Conservation (phyloP, 2,329 filamentous ascomycete genomes). For the Botrytis porri region DNA sequence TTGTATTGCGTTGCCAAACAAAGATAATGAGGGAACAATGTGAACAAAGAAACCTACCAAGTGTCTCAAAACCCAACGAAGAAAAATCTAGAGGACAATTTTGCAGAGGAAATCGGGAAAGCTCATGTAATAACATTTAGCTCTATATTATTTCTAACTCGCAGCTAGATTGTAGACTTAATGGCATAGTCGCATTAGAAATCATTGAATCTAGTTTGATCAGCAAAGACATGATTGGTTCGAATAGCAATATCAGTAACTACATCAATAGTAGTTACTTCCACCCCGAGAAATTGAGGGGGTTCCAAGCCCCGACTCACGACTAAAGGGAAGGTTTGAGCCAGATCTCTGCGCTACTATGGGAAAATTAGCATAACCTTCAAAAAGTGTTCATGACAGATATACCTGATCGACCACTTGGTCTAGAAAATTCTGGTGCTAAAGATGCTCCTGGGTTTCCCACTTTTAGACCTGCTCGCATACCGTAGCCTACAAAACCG, state of each 20-base stretch:
- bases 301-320: conserved; percentile 24
- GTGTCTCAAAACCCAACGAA: neutral
- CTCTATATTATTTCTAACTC: neutral
- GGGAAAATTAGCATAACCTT: neutral
- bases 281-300: conserved; percentile 18
- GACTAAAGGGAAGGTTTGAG: conserved; percentile 22
- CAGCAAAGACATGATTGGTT: neutral
- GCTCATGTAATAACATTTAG: neutral
- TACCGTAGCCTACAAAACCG: conserved; percentile 37
- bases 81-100: neutral
- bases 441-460: conserved; percentile 31
- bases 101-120: neutral
- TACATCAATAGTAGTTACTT: conserved; percentile 8
- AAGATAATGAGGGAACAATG: neutral
- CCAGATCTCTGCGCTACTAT: conserved; percentile 32
- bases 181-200: neutral
- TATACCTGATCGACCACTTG: conserved; percentile 32
- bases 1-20: no score
- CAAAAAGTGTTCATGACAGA: neutral
- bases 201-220: neutral
- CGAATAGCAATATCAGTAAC: neutral
- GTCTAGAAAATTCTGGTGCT: conserved; percentile 23
- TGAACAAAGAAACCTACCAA: neutral
- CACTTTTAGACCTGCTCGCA: conserved; percentile 39
- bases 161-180: neutral